Percentiles rank a stretch among this genome's conserved stretches.
phyloP scores from a whole-genome alignment of 352 stramenopile genomes.

The Phytophthora chlamydospora region DNA sequence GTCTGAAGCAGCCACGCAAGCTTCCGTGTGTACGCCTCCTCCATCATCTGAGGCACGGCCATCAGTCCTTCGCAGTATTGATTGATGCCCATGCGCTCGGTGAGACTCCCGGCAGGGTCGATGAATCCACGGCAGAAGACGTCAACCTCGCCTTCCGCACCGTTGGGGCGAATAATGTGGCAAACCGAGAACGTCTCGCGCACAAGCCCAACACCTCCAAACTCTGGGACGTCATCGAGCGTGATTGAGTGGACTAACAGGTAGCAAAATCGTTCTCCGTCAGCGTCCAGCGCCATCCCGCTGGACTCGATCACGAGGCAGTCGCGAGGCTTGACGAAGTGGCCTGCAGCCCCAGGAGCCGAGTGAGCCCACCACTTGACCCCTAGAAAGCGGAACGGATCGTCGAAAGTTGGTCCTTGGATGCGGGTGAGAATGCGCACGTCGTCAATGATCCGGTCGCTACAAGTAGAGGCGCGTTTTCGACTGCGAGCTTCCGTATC shows the following conservation, averaged over 20 bases:
- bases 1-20: conserved; percentile 41
- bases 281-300: conserved; percentile 36
- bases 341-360: conserved; percentile 18
- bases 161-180: conserved; percentile 36
- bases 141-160: conserved; percentile 25
- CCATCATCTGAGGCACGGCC: conserved; percentile 30
- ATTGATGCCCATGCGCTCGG: conserved; percentile 25
- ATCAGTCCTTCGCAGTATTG: conserved; percentile 30
- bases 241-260: conserved; percentile 38
- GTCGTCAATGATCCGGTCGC: conserved; percentile 24
- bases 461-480: conserved; percentile 31
- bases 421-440: conserved; percentile 35
- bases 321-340: conserved; percentile 42
- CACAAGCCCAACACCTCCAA: conserved; percentile 27
- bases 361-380: conserved; percentile 48
- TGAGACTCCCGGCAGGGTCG: conserved; percentile 26
- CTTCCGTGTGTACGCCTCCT: conserved; percentile 52
- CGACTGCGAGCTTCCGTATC: conserved; percentile 36
- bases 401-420: conserved; percentile 36
- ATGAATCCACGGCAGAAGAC: conserved; percentile 48
- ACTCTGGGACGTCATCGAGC: conserved; percentile 29
- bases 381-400: conserved; percentile 52
- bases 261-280: conserved; percentile 41
- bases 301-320: conserved; percentile 42
- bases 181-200: conserved; percentile 41